Conservation (phyloP, 129 eudicot species). For the Cynara cardunculus region DNA sequence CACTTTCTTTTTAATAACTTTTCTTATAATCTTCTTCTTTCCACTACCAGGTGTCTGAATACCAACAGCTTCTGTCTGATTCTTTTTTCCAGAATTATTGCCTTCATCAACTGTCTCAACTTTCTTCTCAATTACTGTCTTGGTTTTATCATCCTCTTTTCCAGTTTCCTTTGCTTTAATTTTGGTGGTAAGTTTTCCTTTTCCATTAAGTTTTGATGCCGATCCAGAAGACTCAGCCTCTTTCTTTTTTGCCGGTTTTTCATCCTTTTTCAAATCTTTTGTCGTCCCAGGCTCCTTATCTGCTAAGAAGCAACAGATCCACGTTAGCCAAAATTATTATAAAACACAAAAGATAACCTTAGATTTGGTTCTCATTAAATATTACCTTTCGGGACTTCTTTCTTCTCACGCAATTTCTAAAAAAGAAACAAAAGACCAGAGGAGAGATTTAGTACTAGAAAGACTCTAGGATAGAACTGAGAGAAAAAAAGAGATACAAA, state of each 20-base stretch:
- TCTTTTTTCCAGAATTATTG: constrained; percentile 33
- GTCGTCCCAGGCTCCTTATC: constrained; percentile 35
- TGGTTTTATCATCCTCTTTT: constrained; percentile 37
- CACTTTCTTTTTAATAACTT: constrained; percentile 69
- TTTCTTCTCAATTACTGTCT: constrained; percentile 19
- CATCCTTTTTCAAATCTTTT: constrained; percentile 44
- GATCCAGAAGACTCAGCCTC: constrained; percentile 36
- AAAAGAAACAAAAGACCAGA: constrained; percentile 12
- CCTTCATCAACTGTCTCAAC: constrained; percentile 32
- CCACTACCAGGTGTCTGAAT: constrained; percentile 47
- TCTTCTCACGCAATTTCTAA: constrained; percentile 55
- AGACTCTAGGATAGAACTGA: background rate
- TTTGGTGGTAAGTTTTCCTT: constrained; percentile 34
- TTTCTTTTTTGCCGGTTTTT: constrained; percentile 46
- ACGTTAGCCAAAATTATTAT: background rate
- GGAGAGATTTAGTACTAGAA: constrained; percentile 2
- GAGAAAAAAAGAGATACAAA: background rate
- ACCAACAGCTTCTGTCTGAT: constrained; percentile 31
- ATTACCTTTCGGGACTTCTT: constrained; percentile 63
- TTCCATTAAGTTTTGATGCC: constrained; percentile 25
- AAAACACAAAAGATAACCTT: background rate
- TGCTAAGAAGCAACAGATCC: constrained; percentile 1
- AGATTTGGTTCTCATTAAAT: background rate
- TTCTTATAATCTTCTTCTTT: constrained; percentile 62
- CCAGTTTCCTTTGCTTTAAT: constrained; percentile 34